Evolutionary conservation across 169 alveolate genomes (phyloP).

Genomic region (Eimeria brunetti): DNA sequence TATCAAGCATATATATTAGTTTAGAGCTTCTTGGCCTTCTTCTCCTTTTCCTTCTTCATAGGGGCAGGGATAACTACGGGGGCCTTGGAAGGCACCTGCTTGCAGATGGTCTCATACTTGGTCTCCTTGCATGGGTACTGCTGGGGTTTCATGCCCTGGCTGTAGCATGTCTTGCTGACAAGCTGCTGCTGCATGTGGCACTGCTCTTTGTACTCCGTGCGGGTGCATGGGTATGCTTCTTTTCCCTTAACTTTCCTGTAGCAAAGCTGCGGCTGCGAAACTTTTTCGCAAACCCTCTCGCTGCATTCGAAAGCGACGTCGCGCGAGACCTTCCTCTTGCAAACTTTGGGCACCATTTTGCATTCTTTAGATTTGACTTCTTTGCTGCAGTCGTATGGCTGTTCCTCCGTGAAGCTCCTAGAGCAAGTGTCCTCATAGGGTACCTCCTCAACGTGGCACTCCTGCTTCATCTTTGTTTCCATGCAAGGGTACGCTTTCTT

Average conservation of each 20-base stretch:
- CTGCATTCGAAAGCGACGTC: conserved; percentile 79
- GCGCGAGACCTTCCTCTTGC: conserved; percentile 64
- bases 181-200: conserved; percentile 68
- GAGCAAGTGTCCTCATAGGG: conserved; percentile 80
- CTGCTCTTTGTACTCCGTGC: conserved; percentile 65
- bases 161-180: conserved; percentile 76
- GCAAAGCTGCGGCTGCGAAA: conserved; percentile 68
- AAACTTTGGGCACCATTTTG: conserved; percentile 65
- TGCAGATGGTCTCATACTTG: conserved; percentile 73
- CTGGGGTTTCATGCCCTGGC: conserved; percentile 74
- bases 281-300: conserved; percentile 73
- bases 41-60: conserved; percentile 25
- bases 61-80: conserved; percentile 51
- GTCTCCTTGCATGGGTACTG: conserved; percentile 79
- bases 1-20: not conserved
- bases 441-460: conserved; percentile 70
- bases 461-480: conserved; percentile 75
- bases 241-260: conserved; percentile 64
- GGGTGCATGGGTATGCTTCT: conserved; percentile 75
- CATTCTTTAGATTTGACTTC: conserved; percentile 67
- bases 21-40: conserved; percentile 52
- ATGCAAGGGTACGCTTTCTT: conserved; percentile 76
- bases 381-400: conserved; percentile 77
- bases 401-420: conserved; percentile 53
- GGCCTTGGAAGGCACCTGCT: conserved; percentile 54